These are phyloP conservation scores for Flueggea neowawraea DNA, from an alignment of 441 rosid genomes.

Conservation along the genomic window DNA sequence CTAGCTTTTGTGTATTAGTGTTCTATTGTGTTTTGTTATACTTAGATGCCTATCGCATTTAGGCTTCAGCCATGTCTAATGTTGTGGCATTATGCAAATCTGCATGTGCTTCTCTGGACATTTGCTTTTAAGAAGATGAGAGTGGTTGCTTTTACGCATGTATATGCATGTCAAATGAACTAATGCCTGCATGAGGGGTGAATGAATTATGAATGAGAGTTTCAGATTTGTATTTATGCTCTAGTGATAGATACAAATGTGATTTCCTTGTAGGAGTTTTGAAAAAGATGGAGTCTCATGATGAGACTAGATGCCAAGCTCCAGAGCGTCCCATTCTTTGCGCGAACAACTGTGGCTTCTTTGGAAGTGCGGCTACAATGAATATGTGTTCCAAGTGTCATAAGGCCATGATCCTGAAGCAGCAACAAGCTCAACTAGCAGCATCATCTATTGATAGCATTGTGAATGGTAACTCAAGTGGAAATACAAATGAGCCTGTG, in stretches of 20 bases:
- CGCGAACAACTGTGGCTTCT: constrained; percentile 23
- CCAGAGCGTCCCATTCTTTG: constrained; percentile 11
- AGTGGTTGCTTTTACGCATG: too few species aligned
- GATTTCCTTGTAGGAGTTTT: constrained; percentile 16
- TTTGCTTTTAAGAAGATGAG: too few species aligned
- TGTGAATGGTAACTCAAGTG: constrained; percentile 26
- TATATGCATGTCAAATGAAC: too few species aligned
- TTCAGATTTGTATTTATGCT: not conserved
- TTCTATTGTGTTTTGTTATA: too few species aligned
- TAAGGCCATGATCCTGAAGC: constrained; percentile 30
- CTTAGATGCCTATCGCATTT: too few species aligned
- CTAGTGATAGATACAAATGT: constrained; percentile 4
- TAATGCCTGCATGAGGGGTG: too few species aligned
- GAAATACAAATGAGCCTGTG: constrained; percentile 17
- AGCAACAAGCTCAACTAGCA: constrained; percentile 35
- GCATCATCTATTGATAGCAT: constrained; percentile 37
- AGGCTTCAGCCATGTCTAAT: too few species aligned
- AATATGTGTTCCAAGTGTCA: constrained; percentile 48
- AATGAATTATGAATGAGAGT: too few species aligned
- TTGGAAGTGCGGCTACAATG: constrained; percentile 37
- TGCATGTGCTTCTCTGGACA: too few species aligned
- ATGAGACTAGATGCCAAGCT: constrained; percentile 43
- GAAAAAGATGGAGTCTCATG: constrained; percentile 39
- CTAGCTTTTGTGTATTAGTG: too few species aligned
- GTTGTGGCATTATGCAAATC: too few species aligned